Evolutionary conservation across 2,329 filamentous ascomycete species (phyloP).

Genomic region (Cladophialophora psammophila): DNA sequence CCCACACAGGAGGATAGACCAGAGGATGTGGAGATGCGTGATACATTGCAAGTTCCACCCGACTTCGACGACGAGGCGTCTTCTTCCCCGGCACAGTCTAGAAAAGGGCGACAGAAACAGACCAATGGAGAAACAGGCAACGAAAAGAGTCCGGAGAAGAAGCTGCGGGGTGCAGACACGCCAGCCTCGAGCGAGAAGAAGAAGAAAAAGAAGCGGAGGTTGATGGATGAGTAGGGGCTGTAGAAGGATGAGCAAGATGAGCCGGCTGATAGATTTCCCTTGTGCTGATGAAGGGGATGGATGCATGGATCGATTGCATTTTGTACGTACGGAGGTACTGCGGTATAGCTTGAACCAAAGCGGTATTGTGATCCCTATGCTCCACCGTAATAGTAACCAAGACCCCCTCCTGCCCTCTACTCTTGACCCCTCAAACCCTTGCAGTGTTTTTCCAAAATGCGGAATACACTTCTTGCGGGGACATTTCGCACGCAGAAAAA

Average conservation of each 20-base stretch:
- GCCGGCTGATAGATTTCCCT: constrained; percentile 16
- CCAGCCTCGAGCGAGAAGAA: constrained; percentile 28
- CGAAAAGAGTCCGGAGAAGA: constrained; percentile 24
- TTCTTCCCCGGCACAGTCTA: constrained; percentile 5
- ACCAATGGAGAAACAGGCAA: constrained; percentile 9
- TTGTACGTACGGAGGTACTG: neutral
- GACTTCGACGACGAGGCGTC: constrained; percentile 9
- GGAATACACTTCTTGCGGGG: constrained; percentile 10
- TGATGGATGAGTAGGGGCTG: constrained; percentile 27
- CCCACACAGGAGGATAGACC: neutral
- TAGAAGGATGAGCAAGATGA: constrained; percentile 7
- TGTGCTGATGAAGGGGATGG: neutral
- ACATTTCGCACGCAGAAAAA: neutral
- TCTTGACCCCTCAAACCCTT: neutral
- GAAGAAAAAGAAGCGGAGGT: constrained; percentile 33
- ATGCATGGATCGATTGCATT: too few relatives aligned
- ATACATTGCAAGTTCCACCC: constrained; percentile 22
- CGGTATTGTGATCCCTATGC: neutral
- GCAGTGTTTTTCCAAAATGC: constrained; percentile 5
- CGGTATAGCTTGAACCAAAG: neutral
- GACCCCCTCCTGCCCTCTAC: neutral
- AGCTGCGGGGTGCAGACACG: constrained; percentile 3
- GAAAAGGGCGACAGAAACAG: constrained; percentile 8
- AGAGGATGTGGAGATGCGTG: constrained; percentile 29
- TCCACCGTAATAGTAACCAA: constrained; percentile 4